phyloP scores from a whole-genome alignment of 2,329 filamentous ascomycete species.

The Alternaria atra region DNA sequence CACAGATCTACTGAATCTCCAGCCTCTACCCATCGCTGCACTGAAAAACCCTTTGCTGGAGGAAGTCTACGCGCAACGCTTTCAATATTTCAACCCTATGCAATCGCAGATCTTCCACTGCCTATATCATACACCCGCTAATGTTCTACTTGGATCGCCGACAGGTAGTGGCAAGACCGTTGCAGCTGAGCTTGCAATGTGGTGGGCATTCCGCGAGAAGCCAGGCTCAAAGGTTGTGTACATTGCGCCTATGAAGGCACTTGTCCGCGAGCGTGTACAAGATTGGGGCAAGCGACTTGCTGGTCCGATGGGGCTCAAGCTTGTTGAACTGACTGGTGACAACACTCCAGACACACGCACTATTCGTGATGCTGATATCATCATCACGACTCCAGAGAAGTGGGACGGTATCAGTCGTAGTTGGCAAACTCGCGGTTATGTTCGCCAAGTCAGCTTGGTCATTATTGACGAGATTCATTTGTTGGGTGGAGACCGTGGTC shows the following conservation, averaged over 20 bases:
- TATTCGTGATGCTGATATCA: constrained; percentile 95
- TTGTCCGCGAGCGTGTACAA: constrained; percentile 94
- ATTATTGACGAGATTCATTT: constrained; percentile 99
- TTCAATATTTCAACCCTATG: constrained; percentile 99
- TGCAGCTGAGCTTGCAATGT: constrained; percentile 96
- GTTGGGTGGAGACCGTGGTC: constrained; percentile 93
- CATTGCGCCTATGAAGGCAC: constrained; percentile 98
- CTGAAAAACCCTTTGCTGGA: constrained; percentile 88
- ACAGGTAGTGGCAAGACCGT: constrained; percentile 98
- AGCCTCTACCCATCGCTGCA: constrained; percentile 86
- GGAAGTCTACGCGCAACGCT: constrained; percentile 86
- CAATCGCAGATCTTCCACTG: constrained; percentile 99
- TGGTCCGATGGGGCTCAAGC: constrained; percentile 81
- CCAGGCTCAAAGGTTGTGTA: constrained; percentile 98
- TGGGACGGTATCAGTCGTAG: constrained; percentile 99
- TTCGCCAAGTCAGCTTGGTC: constrained; percentile 91
- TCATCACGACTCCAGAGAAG: constrained; percentile 99
- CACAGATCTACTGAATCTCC: constrained; percentile 89
- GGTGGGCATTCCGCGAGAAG: constrained; percentile 96
- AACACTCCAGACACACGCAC: constrained; percentile 97
- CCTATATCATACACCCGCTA: constrained; percentile 89
- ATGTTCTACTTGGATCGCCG: constrained; percentile 92
- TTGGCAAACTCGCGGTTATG: constrained; percentile 97
- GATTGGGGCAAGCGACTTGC: constrained; percentile 91
- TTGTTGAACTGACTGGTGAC: constrained; percentile 96